These are phyloP conservation scores for Candida chilensis DNA, from an alignment of 805 yeast genomes.

Conservation along the genomic window DNA sequence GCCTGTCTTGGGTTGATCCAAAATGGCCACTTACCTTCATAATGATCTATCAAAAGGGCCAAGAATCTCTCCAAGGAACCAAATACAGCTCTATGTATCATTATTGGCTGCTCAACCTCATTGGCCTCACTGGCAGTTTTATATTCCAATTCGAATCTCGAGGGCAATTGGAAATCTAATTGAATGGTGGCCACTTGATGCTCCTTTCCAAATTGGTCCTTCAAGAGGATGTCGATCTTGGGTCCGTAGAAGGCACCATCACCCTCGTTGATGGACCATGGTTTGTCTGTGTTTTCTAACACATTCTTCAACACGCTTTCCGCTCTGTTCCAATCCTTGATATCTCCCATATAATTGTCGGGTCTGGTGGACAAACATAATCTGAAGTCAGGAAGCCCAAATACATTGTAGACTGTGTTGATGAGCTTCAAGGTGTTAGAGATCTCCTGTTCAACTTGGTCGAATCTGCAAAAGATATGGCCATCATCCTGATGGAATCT, in stretches of 20 bases:
- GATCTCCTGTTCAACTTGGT: conserved; percentile 73
- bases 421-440: conserved; percentile 61
- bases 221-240: conserved; percentile 78
- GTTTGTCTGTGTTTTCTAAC: conserved; percentile 40
- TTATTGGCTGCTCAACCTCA: conserved; percentile 63
- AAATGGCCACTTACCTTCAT: conserved; percentile 93
- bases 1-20: conserved; percentile 95
- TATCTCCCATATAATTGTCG: conserved; percentile 66
- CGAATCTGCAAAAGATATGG: conserved; percentile 81
- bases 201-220: conserved; percentile 69
- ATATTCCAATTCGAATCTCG: conserved; percentile 68
- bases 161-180: conserved; percentile 90
- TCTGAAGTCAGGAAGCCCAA: conserved; percentile 51
- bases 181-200: conserved; percentile 97
- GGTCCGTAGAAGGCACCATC: conserved; percentile 99
- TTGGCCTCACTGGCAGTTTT: conserved; percentile 37
- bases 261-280: conserved; percentile 76
- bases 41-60: conserved; percentile 85
- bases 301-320: conserved; percentile 58
- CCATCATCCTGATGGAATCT: conserved; percentile 98
- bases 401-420: conserved; percentile 62
- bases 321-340: conserved; percentile 76
- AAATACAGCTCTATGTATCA: conserved; percentile 92
- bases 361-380: conserved; percentile 85
- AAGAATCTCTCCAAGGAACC: conserved; percentile 92